phyloP scores from a whole-genome alignment of 352 stramenopile species.

The Elongisporangium anandrum region DNA sequence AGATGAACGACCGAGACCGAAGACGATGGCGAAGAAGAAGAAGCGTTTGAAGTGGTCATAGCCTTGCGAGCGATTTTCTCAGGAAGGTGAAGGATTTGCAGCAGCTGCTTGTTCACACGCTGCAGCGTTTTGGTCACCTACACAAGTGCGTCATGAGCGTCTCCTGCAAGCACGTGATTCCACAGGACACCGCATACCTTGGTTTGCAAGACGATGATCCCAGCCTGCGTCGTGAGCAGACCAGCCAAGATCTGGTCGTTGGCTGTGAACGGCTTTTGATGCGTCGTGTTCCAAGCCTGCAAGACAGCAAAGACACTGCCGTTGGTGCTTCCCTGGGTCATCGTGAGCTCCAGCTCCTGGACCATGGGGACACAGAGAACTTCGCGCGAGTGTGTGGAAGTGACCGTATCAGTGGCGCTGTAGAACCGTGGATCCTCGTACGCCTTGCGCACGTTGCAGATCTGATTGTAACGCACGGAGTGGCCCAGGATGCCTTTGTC shows the following conservation, averaged over 20 bases:
- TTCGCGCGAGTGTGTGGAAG: slow-evolving; percentile 43
- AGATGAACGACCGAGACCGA: slow-evolving; percentile 39
- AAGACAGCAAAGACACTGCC: slow-evolving; percentile 55
- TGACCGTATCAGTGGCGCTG: slow-evolving; percentile 72
- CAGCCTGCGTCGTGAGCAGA: slow-evolving; percentile 55
- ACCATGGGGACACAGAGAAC: slow-evolving; percentile 65
- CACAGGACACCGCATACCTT: slow-evolving; percentile 14
- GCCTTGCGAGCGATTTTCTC: slow-evolving; percentile 36
- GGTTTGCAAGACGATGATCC: slow-evolving; percentile 50
- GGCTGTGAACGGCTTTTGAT: slow-evolving; percentile 65
- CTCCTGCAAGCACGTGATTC: no score
- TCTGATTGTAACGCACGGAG: slow-evolving; percentile 36
- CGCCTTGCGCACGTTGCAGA: slow-evolving; percentile 59
- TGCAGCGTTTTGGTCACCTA: slow-evolving; percentile 42
- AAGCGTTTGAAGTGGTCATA: slow-evolving; percentile 1
- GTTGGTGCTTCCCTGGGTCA: slow-evolving; percentile 4
- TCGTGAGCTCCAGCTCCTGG: slow-evolving; percentile 33
- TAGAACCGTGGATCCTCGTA: slow-evolving; percentile 77
- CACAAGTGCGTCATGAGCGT: no score
- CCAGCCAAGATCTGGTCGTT: slow-evolving; percentile 71
- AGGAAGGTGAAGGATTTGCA: slow-evolving; percentile 45
- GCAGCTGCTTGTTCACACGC: slow-evolving; percentile 51
- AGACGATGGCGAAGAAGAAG: neutral
- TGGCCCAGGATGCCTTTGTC: slow-evolving; percentile 71
- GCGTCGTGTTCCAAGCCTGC: slow-evolving; percentile 65